Percentiles rank a stretch among this genome's conserved stretches.
Evolutionary conservation across 495 filamentous ascomycete genomes (phyloP).

Genomic region (Podospora conica): DNA sequence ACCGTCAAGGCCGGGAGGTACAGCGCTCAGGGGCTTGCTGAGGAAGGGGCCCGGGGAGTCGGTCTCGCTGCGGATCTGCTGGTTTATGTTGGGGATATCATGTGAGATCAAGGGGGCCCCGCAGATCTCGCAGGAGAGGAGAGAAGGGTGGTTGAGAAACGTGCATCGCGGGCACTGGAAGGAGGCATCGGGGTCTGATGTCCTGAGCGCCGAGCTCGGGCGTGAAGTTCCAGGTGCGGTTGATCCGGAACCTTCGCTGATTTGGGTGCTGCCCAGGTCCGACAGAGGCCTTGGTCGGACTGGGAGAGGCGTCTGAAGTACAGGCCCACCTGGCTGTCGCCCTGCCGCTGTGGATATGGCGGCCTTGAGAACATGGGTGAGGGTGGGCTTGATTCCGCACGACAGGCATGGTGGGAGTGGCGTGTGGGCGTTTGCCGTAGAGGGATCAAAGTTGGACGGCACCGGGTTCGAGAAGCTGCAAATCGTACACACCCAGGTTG

Average conservation of each 20-base stretch:
- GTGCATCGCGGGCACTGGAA: slow-evolving; percentile 86
- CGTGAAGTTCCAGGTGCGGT: background rate
- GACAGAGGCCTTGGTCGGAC: slow-evolving; percentile 20
- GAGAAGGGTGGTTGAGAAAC: slow-evolving; percentile 85
- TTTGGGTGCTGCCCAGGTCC: slow-evolving; percentile 9
- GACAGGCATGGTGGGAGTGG: slow-evolving; percentile 81
- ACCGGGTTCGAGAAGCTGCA: slow-evolving; percentile 96
- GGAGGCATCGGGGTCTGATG: slow-evolving; percentile 31
- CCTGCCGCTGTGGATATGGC: slow-evolving; percentile 62
- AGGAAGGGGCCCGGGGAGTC: slow-evolving; percentile 69
- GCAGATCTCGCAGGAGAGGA: slow-evolving; percentile 86
- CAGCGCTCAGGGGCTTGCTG: slow-evolving; percentile 28
- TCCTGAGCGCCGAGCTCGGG: slow-evolving; percentile 1
- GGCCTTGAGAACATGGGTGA: slow-evolving; percentile 76
- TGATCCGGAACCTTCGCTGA: background rate
- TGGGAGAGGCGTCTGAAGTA: slow-evolving; percentile 26
- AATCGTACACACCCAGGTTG: slow-evolving; percentile 97
- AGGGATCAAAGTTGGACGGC: slow-evolving; percentile 84
- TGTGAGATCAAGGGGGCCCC: slow-evolving; percentile 65
- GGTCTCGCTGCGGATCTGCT: slow-evolving; percentile 48
- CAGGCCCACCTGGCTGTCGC: slow-evolving; percentile 33
- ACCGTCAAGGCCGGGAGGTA: slow-evolving; percentile 46
- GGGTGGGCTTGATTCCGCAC: slow-evolving; percentile 87
- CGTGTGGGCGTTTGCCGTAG: slow-evolving; percentile 65
- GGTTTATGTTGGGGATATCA: slow-evolving; percentile 41